Evolutionary conservation across 768 basidiomycete genomes (phyloP).

Genomic region (Plicaturopsis crispa): DNA sequence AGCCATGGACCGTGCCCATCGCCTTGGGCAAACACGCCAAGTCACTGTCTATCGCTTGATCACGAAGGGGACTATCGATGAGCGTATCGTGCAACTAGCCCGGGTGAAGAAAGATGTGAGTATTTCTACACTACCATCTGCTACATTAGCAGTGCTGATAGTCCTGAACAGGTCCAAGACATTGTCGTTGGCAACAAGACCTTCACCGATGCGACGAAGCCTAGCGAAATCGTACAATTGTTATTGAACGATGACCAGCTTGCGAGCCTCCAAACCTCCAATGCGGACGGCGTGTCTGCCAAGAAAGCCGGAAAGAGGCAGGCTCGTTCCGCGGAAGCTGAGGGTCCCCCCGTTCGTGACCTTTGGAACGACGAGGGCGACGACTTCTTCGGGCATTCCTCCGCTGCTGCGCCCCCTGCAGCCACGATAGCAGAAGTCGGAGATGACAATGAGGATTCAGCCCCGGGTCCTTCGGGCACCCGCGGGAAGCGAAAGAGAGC

Average conservation of each 20-base stretch:
- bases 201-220: slow-evolving; percentile 87
- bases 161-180: slow-evolving; percentile 76
- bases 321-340: slow-evolving; percentile 23
- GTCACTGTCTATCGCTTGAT: slow-evolving; percentile 95
- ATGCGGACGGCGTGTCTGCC: slow-evolving; percentile 25
- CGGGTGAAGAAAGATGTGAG: slow-evolving; percentile 94
- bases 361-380: slow-evolving; percentile 86
- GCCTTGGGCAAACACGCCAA: slow-evolving; percentile 93
- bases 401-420: slow-evolving; percentile 16
- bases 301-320: slow-evolving; percentile 27
- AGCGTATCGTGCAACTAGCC: slow-evolving; percentile 93
- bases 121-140: slow-evolving; percentile 4
- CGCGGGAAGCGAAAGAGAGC: no score
- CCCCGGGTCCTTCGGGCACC: slow-evolving; percentile 14
- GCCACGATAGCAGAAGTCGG: slow-evolving; percentile 20
- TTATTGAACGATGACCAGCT: slow-evolving; percentile 93
- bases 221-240: slow-evolving; percentile 93
- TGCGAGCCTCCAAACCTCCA: slow-evolving; percentile 53
- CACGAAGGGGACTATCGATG: slow-evolving; percentile 91
- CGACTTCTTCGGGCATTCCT: slow-evolving; percentile 70
- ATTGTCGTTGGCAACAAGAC: slow-evolving; percentile 98
- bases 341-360: slow-evolving; percentile 42
- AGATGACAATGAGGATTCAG: slow-evolving; percentile 21
- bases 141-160: slow-evolving; percentile 5
- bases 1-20: slow-evolving; percentile 97